These are phyloP conservation scores for Beauveria australis DNA, from an alignment of 2,329 filamentous ascomycete genomes.

Conservation along the genomic window DNA sequence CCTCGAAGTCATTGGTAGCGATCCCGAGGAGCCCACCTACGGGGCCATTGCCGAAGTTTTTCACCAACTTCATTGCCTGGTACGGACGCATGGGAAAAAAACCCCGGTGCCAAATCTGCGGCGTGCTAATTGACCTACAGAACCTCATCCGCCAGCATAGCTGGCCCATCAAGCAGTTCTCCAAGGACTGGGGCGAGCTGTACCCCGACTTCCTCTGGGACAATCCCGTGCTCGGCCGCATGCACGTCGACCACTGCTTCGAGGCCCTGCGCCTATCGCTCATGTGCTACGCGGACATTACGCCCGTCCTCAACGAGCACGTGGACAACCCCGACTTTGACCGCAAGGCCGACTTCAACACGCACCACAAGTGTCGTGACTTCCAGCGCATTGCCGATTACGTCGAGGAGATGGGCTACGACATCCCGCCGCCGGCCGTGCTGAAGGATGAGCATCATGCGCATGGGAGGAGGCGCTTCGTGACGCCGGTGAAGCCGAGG, in stretches of 20 bases:
- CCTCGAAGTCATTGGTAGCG: constrained; percentile 6
- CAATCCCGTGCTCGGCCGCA: constrained; percentile 3
- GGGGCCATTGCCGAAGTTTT: constrained; percentile 12
- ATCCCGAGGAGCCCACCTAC: constrained; percentile 7
- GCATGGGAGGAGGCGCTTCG: neutral
- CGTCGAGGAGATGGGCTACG: constrained; percentile 8
- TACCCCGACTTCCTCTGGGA: constrained; percentile 7
- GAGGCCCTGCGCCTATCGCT: constrained; percentile 20
- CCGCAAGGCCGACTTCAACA: constrained; percentile 11
- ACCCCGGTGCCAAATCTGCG: no score
- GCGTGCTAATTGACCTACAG: neutral
- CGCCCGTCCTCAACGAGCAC: constrained; percentile 10
- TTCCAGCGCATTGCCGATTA: constrained; percentile 10
- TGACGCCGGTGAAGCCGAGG: constrained; percentile 4
- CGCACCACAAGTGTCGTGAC: constrained; percentile 11
- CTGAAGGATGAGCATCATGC: neutral
- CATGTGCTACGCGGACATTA: constrained; percentile 13
- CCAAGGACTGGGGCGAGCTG: constrained; percentile 11
- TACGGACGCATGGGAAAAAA: neutral
- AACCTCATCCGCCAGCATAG: constrained; percentile 12
- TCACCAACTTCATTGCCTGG: constrained; percentile 14
- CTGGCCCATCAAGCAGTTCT: constrained; percentile 7
- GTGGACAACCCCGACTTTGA: constrained; percentile 3
- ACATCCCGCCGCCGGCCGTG: neutral
- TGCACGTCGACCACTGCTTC: constrained; percentile 24